Evolutionary conservation across 306 rosid genomes (phyloP).

Genomic region (Corylus heterophylla): DNA sequence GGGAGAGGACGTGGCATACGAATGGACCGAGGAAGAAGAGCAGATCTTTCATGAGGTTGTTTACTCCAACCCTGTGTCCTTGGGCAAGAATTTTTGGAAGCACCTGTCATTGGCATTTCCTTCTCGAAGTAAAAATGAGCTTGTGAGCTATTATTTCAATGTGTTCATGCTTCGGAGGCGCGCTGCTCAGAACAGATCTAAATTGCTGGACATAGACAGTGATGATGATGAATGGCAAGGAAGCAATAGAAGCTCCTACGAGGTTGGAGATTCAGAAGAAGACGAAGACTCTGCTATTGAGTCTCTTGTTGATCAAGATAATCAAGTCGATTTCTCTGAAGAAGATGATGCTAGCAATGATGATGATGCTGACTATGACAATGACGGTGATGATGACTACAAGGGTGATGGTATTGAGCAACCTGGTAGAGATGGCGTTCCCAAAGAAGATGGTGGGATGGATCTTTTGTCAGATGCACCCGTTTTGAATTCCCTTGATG

Average conservation of each 20-base stretch:
- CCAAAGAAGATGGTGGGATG: conserved; percentile 16
- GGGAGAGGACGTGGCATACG: conserved; percentile 50
- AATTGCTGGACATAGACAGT: conserved; percentile 45
- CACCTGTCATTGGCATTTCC: conserved; percentile 42
- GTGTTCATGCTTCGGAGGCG: conserved; percentile 57
- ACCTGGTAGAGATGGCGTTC: conserved; percentile 18
- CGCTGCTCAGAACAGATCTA: conserved; percentile 51
- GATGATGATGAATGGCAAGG: conserved; percentile 63
- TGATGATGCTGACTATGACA: conserved; percentile 25
- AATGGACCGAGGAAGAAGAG: conserved; percentile 62
- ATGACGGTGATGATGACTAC: conserved; percentile 5
- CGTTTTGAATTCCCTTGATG: conserved; percentile 19
- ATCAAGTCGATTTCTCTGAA: conserved; percentile 37
- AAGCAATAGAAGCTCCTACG: conserved; percentile 25
- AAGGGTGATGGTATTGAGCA: conserved; percentile 17
- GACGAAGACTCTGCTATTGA: conserved; percentile 56
- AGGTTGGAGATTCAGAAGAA: conserved; percentile 32
- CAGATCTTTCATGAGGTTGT: conserved; percentile 47
- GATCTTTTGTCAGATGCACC: conserved; percentile 13
- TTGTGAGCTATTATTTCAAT: conserved; percentile 55
- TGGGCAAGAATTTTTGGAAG: conserved; percentile 60
- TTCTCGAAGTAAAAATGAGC: conserved; percentile 41
- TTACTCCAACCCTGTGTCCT: conserved; percentile 44
- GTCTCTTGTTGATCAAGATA: conserved; percentile 41
- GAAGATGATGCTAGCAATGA: conserved; percentile 37